phyloP scores from a whole-genome alignment of 2,329 filamentous ascomycete genomes.

The Pseudofabraea citricarpa region DNA sequence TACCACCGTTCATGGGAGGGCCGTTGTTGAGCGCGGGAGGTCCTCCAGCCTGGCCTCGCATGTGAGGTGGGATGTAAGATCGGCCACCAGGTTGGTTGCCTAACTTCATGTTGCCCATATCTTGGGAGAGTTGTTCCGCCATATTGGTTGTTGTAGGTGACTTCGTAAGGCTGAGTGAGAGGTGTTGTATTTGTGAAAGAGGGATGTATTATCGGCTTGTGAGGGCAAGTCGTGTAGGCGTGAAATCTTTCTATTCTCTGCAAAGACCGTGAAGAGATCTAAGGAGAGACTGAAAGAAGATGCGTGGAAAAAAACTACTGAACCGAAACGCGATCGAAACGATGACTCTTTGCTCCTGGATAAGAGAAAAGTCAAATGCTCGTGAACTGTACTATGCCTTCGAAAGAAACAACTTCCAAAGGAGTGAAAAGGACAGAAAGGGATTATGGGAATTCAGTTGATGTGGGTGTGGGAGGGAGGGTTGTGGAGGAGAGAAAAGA shows the following conservation, averaged over 20 bases:
- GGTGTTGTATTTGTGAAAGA: background rate
- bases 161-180: slow-evolving; percentile 9
- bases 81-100: slow-evolving; percentile 46
- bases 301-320: slow-evolving; percentile 18
- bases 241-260: slow-evolving; percentile 12
- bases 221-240: slow-evolving; percentile 4
- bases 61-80: slow-evolving; percentile 83
- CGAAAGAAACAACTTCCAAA: slow-evolving; percentile 40
- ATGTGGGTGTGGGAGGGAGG: slow-evolving; percentile 10
- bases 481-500: slow-evolving; percentile 16
- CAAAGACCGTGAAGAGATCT: slow-evolving; percentile 22
- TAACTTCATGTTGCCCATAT: slow-evolving; percentile 72
- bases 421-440: slow-evolving; percentile 28
- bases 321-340: slow-evolving; percentile 27
- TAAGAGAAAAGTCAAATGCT: slow-evolving; percentile 2
- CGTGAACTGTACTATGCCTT: slow-evolving; percentile 29
- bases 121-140: slow-evolving; percentile 67
- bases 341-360: slow-evolving; percentile 17
- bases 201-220: slow-evolving; percentile 10
- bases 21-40: slow-evolving; percentile 14
- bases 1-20: slow-evolving; percentile 32
- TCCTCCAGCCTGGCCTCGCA: slow-evolving; percentile 55
- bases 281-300: slow-evolving; percentile 17
- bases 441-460: slow-evolving; percentile 9
- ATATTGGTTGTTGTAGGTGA: slow-evolving; percentile 44